Conservation (phyloP, 768 basidiomycete genomes). For the Leucosporidium scottii region DNA sequence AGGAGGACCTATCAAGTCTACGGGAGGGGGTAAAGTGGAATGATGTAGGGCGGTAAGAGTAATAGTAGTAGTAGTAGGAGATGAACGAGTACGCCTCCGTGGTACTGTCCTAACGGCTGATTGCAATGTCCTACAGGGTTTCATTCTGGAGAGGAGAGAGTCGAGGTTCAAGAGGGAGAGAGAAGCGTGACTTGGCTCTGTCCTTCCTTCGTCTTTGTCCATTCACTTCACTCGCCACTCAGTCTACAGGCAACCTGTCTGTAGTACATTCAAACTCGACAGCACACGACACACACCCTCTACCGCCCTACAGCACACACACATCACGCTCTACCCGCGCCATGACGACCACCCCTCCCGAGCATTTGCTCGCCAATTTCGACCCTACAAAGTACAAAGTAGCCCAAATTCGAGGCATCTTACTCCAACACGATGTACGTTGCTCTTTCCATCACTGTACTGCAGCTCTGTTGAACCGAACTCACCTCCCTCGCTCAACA, state of each 20-base stretch:
- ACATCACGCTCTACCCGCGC: background rate
- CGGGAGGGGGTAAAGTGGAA: conserved; percentile 10
- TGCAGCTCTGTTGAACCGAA: background rate
- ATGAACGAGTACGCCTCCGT: background rate
- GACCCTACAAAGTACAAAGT: conserved; percentile 17
- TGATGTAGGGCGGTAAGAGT: too few relatives aligned
- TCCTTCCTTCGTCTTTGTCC: background rate
- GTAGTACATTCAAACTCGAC: too few relatives aligned
- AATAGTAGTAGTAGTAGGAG: background rate
- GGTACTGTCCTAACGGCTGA: background rate
- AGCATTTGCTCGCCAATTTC: conserved; percentile 15
- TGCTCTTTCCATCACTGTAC: background rate
- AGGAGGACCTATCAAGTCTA: conserved; percentile 31
- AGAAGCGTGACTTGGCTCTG: background rate
- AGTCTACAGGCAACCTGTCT: background rate
- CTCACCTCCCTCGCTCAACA: background rate
- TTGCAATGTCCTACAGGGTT: background rate
- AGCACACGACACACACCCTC: too few relatives aligned
- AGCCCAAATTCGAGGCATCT: conserved; percentile 18
- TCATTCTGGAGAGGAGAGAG: background rate
- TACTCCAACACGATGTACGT: conserved; percentile 21
- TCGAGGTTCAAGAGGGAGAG: background rate
- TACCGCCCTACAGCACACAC: background rate
- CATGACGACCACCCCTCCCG: background rate
- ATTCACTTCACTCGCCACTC: background rate